These are phyloP conservation scores for Diplodia corticola DNA, from an alignment of 2,329 filamentous ascomycete genomes.

Conservation along the genomic window DNA sequence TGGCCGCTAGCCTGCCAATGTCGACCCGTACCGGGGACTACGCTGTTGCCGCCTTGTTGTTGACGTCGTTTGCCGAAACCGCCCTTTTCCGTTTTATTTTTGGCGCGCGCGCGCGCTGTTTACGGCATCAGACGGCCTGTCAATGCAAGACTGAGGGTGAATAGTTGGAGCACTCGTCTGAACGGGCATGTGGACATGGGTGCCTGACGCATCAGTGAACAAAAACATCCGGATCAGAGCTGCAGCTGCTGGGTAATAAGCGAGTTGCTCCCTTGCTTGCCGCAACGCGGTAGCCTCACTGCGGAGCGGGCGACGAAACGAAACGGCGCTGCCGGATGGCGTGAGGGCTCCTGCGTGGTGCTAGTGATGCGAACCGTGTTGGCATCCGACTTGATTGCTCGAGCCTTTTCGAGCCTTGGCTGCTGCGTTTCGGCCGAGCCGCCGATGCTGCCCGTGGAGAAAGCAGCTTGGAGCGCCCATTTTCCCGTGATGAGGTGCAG, in stretches of 20 bases:
- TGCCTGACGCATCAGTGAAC: too few relatives aligned
- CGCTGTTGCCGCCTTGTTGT: not conserved
- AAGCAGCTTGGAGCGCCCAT: not conserved
- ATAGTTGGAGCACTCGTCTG: not conserved
- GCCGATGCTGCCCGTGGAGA: not conserved
- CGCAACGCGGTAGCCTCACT: constrained; percentile 2
- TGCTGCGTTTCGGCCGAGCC: not conserved
- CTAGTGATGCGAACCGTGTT: constrained; percentile 7
- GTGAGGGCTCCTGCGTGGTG: not conserved
- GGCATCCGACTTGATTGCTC: not conserved
- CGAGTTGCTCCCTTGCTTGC: not conserved
- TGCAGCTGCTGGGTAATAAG: not conserved
- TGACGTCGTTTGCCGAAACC: constrained; percentile 7
- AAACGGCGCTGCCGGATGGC: not conserved
- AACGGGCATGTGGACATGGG: too few relatives aligned
- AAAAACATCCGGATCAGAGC: too few relatives aligned
- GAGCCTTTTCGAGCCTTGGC: not conserved
- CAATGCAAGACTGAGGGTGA: not conserved
- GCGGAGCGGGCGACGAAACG: not conserved
- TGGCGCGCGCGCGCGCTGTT: not conserved
- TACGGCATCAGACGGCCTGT: not conserved
- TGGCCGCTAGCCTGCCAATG: not conserved
- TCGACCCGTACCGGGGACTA: not conserved
- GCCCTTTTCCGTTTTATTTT: not conserved
- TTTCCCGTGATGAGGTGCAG: not conserved